Evolutionary conservation across 2,329 filamentous ascomycete genomes (phyloP), one percentile per base, ranked within the genome.

Genomic region (Polytolypa hystricis): DNA sequence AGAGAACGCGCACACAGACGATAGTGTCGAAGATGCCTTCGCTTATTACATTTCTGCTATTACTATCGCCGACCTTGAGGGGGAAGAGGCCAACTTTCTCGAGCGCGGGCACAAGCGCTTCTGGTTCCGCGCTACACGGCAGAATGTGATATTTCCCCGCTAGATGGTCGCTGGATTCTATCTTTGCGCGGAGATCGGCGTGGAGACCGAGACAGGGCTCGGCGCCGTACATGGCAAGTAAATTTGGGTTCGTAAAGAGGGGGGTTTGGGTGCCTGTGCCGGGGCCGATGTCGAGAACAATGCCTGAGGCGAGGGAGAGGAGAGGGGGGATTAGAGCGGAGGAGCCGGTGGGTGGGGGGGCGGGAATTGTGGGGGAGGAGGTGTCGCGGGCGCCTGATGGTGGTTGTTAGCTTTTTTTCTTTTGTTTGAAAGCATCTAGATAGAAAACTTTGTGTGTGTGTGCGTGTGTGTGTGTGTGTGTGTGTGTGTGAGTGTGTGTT

Each of bases 21-120:
- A 76, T 69, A 9, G 69, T 69, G 46, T 77, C 72, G 30, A 75
- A 72, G 1, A 72, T 45, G 0, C 63, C 64, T 2, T 50, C 51
- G 20, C 45, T 41, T 0, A 46, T 29, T 5, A 52, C 36, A 3
- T 5, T 11, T 9, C 47, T 39, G 7, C 41, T 41, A 4, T 23
- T 32, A 16, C 37, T 40, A 16, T 35, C 33, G 32, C 35, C 11
- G 4, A 5, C 14, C 15, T n/a, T 42, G 30, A 20, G 36, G 29
- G 33, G 28, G 9, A 66, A 37, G 3, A 70, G 45, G 0, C 61
- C 66, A n/a, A 57, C 55, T 44, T 61, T 62, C 32, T 53, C 49
- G 33, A 69, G 53, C 11, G 57, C 65, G 3, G 60, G 63, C 2
- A 67, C 50, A n/a, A 73, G 52, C 11, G 61, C 61, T 31, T 60